Evolutionary conservation across 2,329 filamentous ascomycete species (phyloP).

Genomic region (Colletotrichum cuscutae): DNA sequence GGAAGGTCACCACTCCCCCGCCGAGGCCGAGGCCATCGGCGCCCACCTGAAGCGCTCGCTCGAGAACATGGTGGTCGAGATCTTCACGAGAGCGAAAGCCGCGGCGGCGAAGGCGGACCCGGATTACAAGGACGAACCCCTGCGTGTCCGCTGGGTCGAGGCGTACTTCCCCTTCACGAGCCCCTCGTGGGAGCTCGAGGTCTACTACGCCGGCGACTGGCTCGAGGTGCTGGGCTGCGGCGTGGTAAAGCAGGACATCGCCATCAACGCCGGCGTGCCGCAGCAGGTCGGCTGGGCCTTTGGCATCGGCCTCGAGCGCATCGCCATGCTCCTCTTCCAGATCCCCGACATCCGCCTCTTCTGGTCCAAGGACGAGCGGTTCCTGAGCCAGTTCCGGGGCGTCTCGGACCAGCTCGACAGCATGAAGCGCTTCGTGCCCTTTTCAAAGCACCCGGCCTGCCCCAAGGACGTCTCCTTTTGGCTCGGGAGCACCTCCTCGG

Average conservation of each 20-base stretch:
- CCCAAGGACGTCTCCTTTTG: constrained; percentile 96
- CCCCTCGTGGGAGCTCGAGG: constrained; percentile 95
- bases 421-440: constrained; percentile 78
- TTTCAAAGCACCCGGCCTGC: constrained; percentile 91
- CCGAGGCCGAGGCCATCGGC: constrained; percentile 84
- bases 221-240: constrained; percentile 96
- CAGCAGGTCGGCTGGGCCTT: constrained; percentile 92
- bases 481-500: constrained; percentile 66
- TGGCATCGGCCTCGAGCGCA: constrained; percentile 90
- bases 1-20: constrained; percentile 72
- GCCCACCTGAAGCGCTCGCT: constrained; percentile 89
- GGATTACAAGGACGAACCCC: constrained; percentile 70
- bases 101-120: constrained; percentile 67
- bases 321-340: constrained; percentile 96
- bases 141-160: constrained; percentile 93
- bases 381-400: constrained; percentile 84
- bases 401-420: constrained; percentile 61
- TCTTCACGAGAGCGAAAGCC: constrained; percentile 82
- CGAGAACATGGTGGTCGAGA: constrained; percentile 88
- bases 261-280: constrained; percentile 80
- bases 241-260: constrained; percentile 84
- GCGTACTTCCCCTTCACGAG: constrained; percentile 98
- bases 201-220: constrained; percentile 95
- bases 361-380: constrained; percentile 88
- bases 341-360: constrained; percentile 97